Base-by-base conservation (phyloP, 495 filamentous ascomycete species). In the Penicillium manginii region DNA sequence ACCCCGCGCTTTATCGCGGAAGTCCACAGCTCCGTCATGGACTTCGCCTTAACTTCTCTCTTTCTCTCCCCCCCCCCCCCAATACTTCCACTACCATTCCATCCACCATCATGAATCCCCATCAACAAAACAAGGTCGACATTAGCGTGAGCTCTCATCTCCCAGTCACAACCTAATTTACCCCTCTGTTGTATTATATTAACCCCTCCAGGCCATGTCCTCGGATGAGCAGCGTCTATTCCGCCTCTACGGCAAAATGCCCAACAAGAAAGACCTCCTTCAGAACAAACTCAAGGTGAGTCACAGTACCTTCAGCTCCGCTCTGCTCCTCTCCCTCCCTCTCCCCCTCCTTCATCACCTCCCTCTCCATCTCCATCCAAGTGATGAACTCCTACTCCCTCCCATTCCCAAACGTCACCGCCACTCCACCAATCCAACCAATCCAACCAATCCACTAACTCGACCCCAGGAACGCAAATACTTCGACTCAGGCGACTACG, bases 401-500 rank as follows among this genome's bases (percentile, higher is more conserved):
- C 18, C 17, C 22, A 12, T 19, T 43, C 52, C 47, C 37, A 7
- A 35, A 26, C 10, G n/a, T 9, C 42, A 6, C 19, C 37, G 18
- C 15, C 26, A 45, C 49, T 23, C 8, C 23, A 0, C 15, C 0
- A 8, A 12, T 9, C 2, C 12, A 19, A 7, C 5, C 42, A 19
- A 23, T 18, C 53, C 50, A 61, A 59, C 48, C 48, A 53, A 2
- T 21, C 18, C 18, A 7, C 17, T n/a, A n/a, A n/a, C 21, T 19
- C 12, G 8, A 35, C 19, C 39, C 11, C 63, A 96, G 84, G 93
- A 96, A 73, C 93, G 96, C 76, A 98, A 98, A 81, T 98, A 97
- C 79, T 98, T 98, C 75, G 94, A 98, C 82, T 92, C 88, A 52
- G 93, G 93, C 66, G 93, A 98, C 78, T 98, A 98, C 63, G 96